phyloP scores from a whole-genome alignment of 2,329 filamentous ascomycete species.

The Pseudogymnoascus sp. region DNA sequence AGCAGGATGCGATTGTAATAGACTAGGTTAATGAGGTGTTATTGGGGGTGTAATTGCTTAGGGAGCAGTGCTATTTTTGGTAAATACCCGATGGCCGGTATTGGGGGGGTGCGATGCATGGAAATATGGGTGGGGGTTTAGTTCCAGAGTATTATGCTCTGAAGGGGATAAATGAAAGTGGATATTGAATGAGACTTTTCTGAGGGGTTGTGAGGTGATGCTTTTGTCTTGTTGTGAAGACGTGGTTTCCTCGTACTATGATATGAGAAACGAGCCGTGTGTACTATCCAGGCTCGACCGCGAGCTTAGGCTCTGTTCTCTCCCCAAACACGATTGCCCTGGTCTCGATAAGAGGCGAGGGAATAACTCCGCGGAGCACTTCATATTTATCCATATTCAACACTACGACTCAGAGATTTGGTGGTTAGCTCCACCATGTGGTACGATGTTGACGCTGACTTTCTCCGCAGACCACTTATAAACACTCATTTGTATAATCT shows the following conservation, averaged over 20 bases:
- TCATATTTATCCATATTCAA: not conserved
- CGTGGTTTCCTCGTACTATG: not conserved
- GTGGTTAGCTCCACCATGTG: not conserved
- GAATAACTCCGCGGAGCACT: not conserved
- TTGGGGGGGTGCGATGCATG: constrained; percentile 1
- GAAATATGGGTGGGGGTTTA: constrained; percentile 6
- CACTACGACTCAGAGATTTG: not conserved
- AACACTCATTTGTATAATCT: not conserved
- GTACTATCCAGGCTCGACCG: not conserved
- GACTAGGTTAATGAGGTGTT: constrained; percentile 8
- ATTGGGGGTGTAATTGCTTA: not conserved
- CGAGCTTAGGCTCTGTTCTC: not conserved
- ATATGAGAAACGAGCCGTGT: not conserved
- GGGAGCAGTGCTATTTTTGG: not conserved
- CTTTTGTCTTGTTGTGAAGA: not conserved
- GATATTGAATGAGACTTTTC: not conserved
- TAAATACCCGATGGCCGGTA: constrained; percentile 7
- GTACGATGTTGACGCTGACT: not conserved
- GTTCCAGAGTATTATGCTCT: constrained; percentile 3
- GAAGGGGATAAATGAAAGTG: constrained; percentile 1
- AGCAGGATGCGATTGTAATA: constrained; percentile 7
- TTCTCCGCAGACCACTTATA: not conserved
- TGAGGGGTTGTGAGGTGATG: not conserved
- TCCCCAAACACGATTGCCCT: not conserved
- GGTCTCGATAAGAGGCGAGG: not conserved